Conservation (phyloP, 2,329 filamentous ascomycete genomes). For the Scytalidium sp. region DNA sequence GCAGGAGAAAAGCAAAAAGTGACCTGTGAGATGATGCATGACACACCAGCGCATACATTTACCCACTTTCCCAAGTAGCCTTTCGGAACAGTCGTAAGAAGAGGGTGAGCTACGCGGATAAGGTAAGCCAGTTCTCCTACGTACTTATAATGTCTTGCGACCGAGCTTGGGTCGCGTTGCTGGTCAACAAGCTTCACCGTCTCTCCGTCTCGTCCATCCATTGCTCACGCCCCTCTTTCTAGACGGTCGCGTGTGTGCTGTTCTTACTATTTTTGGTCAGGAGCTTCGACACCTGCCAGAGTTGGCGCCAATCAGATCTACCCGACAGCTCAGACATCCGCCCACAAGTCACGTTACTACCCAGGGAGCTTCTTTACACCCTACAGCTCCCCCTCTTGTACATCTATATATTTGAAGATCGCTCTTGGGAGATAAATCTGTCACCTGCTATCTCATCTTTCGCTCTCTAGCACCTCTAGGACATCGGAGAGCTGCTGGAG, state of each 20-base stretch:
- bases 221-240: neutral
- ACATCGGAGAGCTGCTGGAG: neutral
- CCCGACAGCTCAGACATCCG: neutral
- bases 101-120: too few species aligned
- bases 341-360: neutral
- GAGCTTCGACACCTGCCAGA: neutral
- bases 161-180: slow-evolving; percentile 17
- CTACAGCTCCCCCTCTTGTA: neutral
- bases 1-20: neutral
- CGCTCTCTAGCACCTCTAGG: neutral
- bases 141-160: slow-evolving; percentile 21
- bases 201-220: neutral
- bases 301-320: neutral
- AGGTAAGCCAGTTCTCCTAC: neutral
- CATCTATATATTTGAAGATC: neutral
- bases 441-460: neutral
- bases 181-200: slow-evolving; percentile 2
- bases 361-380: neutral
- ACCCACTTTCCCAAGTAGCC: too few species aligned
- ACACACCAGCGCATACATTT: neutral
- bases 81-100: too few species aligned
- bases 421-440: neutral
- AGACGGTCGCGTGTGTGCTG: neutral
- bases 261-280: neutral
- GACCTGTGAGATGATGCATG: neutral